A percentile compares a stretch with the other conserved stretches of the same genome.
These are phyloP conservation scores for Alternaria atra DNA, from an alignment of 2,329 filamentous ascomycete species.

Conservation along the genomic window DNA sequence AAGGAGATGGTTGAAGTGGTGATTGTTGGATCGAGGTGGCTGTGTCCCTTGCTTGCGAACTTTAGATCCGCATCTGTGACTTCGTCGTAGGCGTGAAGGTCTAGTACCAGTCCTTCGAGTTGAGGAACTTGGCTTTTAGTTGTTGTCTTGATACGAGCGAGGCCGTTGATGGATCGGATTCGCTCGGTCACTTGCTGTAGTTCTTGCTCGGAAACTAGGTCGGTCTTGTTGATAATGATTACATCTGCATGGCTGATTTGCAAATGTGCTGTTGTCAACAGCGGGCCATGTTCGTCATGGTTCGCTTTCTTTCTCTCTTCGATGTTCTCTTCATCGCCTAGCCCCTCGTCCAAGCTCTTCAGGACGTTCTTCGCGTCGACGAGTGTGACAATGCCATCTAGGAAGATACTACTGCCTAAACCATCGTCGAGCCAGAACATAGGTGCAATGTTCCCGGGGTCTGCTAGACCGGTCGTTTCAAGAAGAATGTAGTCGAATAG, in stretches of 20 bases:
- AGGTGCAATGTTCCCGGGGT: slow-evolving; percentile 94
- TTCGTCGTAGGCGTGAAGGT: slow-evolving; percentile 91
- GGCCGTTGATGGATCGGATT: slow-evolving; percentile 84
- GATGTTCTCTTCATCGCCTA: slow-evolving; percentile 56
- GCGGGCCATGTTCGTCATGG: slow-evolving; percentile 65
- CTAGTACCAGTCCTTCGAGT: slow-evolving; percentile 85
- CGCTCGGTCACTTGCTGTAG: slow-evolving; percentile 74
- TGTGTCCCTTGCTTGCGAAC: slow-evolving; percentile 79
- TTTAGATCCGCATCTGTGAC: slow-evolving; percentile 72
- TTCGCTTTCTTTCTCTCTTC: slow-evolving; percentile 55
- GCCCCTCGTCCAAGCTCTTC: slow-evolving; percentile 76
- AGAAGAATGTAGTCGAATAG: slow-evolving; percentile 97
- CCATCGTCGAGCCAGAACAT: slow-evolving; percentile 98
- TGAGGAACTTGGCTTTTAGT: slow-evolving; percentile 80
- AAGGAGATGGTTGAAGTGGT: slow-evolving; percentile 80
- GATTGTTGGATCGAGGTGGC: slow-evolving; percentile 89
- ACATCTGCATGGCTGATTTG: slow-evolving; percentile 98
- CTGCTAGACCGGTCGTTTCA: slow-evolving; percentile 93
- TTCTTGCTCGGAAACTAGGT: slow-evolving; percentile 77
- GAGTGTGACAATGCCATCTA: slow-evolving; percentile 95
- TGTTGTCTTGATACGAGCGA: slow-evolving; percentile 85
- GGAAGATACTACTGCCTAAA: slow-evolving; percentile 91
- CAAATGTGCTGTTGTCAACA: slow-evolving; percentile 91
- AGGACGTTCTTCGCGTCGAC: slow-evolving; percentile 95
- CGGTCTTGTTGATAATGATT: slow-evolving; percentile 91